Conservation (phyloP, 2,329 filamentous ascomycete species). For the Colletotrichum eremochloae region DNA sequence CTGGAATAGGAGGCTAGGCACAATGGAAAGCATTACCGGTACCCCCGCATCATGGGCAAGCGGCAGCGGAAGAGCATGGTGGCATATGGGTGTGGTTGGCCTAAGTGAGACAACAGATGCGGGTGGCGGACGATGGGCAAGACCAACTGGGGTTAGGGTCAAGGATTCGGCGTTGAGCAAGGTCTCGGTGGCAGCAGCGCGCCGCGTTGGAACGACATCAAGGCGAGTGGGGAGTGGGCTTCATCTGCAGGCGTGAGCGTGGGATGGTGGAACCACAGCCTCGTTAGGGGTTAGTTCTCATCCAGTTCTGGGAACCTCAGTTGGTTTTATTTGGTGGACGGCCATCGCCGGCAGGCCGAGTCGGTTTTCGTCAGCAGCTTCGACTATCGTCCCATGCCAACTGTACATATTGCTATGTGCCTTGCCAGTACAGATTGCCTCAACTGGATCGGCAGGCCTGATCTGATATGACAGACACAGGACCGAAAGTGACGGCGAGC, state of each 20-base stretch:
- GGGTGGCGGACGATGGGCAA: slow-evolving; percentile 23
- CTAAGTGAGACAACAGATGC: neutral
- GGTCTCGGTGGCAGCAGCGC: neutral
- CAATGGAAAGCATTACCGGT: slow-evolving; percentile 30
- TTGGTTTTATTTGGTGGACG: slow-evolving; percentile 14
- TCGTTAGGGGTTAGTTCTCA: neutral
- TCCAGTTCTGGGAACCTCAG: neutral
- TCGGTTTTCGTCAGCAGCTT: slow-evolving; percentile 28
- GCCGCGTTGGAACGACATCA: slow-evolving; percentile 9
- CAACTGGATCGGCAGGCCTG: slow-evolving; percentile 29
- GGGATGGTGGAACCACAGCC: slow-evolving; percentile 30
- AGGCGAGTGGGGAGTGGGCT: slow-evolving; percentile 28
- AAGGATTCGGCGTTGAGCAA: slow-evolving; percentile 5
- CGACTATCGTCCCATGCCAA: slow-evolving; percentile 8
- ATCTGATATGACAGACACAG: slow-evolving; percentile 34
- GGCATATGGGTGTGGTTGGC: slow-evolving; percentile 19
- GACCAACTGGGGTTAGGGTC: slow-evolving; percentile 13
- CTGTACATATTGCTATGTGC: neutral
- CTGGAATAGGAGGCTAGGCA: slow-evolving; percentile 13
- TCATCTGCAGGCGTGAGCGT: slow-evolving; percentile 22
- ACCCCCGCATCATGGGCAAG: slow-evolving; percentile 26
- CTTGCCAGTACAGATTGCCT: neutral
- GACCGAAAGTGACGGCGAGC: slow-evolving; percentile 31
- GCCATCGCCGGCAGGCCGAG: slow-evolving; percentile 30
- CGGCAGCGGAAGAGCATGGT: slow-evolving; percentile 7